Percentiles rank a stretch among this genome's conserved stretches.
Evolutionary conservation across 495 filamentous ascomycete genomes (phyloP).

Genomic region (Rhypophila decipiens): DNA sequence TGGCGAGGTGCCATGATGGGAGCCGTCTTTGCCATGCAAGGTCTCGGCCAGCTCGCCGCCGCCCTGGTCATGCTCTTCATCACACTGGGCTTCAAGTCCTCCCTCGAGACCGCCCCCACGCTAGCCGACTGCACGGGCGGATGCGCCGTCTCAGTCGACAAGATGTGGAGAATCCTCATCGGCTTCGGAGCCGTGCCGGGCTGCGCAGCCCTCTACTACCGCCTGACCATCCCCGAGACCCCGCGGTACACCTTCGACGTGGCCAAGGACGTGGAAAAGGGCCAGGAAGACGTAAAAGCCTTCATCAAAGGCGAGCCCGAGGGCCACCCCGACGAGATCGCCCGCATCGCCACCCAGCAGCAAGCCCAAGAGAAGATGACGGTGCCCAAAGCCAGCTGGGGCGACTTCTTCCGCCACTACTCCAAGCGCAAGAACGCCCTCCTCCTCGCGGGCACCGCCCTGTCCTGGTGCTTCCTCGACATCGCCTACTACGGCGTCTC

Average conservation of each 20-base stretch:
- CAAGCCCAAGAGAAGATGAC: constrained; percentile 41
- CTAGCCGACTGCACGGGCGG: constrained; percentile 52
- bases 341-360: constrained; percentile 43
- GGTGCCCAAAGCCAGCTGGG: constrained; percentile 57
- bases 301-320: constrained; percentile 53
- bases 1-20: constrained; percentile 78
- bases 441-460: constrained; percentile 68
- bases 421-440: constrained; percentile 59
- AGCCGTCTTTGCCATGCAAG: constrained; percentile 81
- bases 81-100: constrained; percentile 65
- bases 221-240: constrained; percentile 78
- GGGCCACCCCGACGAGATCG: constrained; percentile 57
- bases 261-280: constrained; percentile 67
- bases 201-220: constrained; percentile 72
- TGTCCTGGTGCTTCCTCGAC: constrained; percentile 65
- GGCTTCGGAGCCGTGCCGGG: constrained; percentile 76
- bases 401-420: constrained; percentile 61
- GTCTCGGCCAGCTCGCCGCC: constrained; percentile 66
- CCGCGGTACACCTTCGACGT: constrained; percentile 78
- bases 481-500: constrained; percentile 67
- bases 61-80: constrained; percentile 67
- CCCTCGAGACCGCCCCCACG: constrained; percentile 45
- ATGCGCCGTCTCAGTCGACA: constrained; percentile 67
- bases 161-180: constrained; percentile 78
- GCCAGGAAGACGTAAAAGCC: constrained; percentile 56